A percentile compares a stretch with the other conserved stretches of the same genome.
Conservation (phyloP, 176 grass and related monocot genomes). For the Guadua angustifolia region DNA sequence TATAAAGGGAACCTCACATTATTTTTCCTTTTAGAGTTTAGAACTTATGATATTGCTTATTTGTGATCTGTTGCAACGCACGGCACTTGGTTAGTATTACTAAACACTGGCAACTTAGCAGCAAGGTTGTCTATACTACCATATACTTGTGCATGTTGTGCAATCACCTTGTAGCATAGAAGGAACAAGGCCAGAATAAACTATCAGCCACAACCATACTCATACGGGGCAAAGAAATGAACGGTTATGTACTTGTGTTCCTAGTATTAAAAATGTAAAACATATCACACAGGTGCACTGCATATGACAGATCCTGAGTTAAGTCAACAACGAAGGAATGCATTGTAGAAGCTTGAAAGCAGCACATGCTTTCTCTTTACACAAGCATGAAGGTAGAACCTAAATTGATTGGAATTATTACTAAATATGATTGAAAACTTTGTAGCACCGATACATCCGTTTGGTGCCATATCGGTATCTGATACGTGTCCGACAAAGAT, state of each 20-base stretch:
- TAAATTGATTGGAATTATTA: not conserved
- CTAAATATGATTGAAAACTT: not conserved
- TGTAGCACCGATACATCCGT: too few species aligned
- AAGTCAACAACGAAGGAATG: not conserved
- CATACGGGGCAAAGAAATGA: not conserved
- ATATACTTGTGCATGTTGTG: not conserved
- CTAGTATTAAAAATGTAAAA: not conserved
- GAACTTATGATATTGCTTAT: not conserved
- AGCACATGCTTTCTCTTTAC: not conserved
- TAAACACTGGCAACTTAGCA: not conserved
- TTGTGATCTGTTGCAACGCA: not conserved
- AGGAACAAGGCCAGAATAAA: not conserved
- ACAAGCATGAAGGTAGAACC: not conserved
- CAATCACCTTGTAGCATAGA: not conserved
- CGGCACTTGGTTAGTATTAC: not conserved
- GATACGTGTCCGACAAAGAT: too few species aligned
- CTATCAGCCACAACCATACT: not conserved
- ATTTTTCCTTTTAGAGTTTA: not conserved
- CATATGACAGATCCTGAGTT: not conserved
- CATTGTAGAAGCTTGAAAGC: not conserved
- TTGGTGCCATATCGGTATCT: too few species aligned
- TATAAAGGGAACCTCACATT: not conserved
- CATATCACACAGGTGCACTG: not conserved
- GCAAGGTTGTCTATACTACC: not conserved
- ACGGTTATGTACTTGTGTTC: not conserved